Evolutionary conservation across 2,329 filamentous ascomycete genomes (phyloP).

Genomic region (Sarocladium strictum): DNA sequence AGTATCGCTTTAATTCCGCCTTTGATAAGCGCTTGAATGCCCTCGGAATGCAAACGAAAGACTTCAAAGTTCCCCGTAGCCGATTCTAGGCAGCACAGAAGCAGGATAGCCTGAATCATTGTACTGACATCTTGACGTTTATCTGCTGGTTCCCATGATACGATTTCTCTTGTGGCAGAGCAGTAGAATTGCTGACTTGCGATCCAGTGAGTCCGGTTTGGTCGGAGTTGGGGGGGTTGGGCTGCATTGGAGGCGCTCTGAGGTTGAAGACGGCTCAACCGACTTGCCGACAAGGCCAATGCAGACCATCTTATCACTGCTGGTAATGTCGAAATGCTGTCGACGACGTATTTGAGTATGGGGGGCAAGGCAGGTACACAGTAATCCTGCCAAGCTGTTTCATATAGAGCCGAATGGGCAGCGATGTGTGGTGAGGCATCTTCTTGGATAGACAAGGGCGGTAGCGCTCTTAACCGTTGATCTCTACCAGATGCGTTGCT

Average conservation of each 20-base stretch:
- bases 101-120: background rate
- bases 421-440: too few species aligned
- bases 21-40: background rate
- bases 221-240: background rate
- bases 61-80: background rate
- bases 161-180: background rate
- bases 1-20: background rate
- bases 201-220: background rate
- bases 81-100: background rate
- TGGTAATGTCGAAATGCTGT: background rate
- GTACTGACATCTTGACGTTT: background rate
- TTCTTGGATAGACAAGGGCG: too few species aligned
- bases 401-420: background rate
- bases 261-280: background rate
- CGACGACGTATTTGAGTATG: background rate
- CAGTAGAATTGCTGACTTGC: conserved; percentile 3
- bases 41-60: background rate
- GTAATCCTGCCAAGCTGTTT: background rate
- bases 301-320: background rate
- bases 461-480: too few species aligned
- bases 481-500: background rate
- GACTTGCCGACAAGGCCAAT: background rate
- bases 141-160: background rate
- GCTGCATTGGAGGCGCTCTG: too few species aligned
- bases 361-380: background rate